Evolutionary conservation across 2,329 filamentous ascomycete species (phyloP).

Genomic region (Fusarium vanettenii): DNA sequence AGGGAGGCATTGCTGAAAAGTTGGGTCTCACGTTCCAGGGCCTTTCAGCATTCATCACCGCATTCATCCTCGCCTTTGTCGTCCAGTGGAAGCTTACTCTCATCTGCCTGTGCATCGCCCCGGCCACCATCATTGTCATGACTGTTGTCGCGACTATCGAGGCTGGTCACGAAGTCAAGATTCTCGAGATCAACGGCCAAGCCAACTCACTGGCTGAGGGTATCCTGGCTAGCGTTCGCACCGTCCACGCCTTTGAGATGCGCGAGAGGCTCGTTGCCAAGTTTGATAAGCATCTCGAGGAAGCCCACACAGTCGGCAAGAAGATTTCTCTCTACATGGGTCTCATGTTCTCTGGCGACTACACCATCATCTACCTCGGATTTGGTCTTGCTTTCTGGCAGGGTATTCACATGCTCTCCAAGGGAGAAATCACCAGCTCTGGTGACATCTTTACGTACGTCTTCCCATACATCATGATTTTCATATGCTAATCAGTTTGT

Average conservation of each 20-base stretch:
- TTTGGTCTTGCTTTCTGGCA: slow-evolving; percentile 60
- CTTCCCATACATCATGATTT: not conserved
- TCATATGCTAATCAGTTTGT: not conserved
- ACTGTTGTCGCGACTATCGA: slow-evolving; percentile 48
- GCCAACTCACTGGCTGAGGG: slow-evolving; percentile 52
- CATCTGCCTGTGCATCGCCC: slow-evolving; percentile 51
- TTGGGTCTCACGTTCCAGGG: slow-evolving; percentile 54
- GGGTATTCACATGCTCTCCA: slow-evolving; percentile 52
- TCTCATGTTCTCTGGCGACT: slow-evolving; percentile 53
- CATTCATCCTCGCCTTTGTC: slow-evolving; percentile 54
- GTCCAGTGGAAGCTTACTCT: slow-evolving; percentile 59
- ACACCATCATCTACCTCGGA: slow-evolving; percentile 55
- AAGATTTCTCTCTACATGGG: slow-evolving; percentile 54
- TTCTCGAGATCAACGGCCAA: slow-evolving; percentile 49
- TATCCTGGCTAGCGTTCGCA: slow-evolving; percentile 52
- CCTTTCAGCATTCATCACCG: slow-evolving; percentile 51
- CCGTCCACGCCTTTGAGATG: slow-evolving; percentile 58
- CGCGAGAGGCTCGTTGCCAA: slow-evolving; percentile 51
- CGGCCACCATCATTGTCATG: slow-evolving; percentile 48
- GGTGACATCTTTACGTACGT: slow-evolving; percentile 54
- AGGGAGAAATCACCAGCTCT: slow-evolving; percentile 50
- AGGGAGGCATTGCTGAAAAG: slow-evolving; percentile 55
- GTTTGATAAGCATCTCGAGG: slow-evolving; percentile 53
- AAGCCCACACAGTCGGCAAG: slow-evolving; percentile 50
- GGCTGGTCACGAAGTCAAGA: slow-evolving; percentile 45